Conservation (phyloP, 495 filamentous ascomycete genomes). For the Apiosordaria backusii region DNA sequence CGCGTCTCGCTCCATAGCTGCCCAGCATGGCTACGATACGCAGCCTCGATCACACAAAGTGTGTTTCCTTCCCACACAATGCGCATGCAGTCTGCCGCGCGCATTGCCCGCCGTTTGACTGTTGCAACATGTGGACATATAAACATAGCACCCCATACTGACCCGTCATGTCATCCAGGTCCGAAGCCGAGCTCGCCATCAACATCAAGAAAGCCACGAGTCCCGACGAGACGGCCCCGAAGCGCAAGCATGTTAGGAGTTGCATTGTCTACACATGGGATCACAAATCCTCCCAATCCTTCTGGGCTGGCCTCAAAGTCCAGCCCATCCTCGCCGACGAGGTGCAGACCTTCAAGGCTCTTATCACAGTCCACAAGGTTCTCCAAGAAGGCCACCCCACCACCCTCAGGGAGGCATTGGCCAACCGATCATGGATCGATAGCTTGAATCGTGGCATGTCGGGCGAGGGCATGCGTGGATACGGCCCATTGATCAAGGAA, state of each 20-base stretch:
- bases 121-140: background rate
- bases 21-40: constrained; percentile 45
- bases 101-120: constrained; percentile 2
- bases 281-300: constrained; percentile 92
- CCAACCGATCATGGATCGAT: constrained; percentile 86
- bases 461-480: constrained; percentile 86
- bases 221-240: constrained; percentile 91
- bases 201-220: constrained; percentile 97
- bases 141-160: constrained; percentile 10
- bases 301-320: constrained; percentile 99
- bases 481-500: constrained; percentile 87
- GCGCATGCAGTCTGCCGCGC: background rate
- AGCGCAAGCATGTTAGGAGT: constrained; percentile 97
- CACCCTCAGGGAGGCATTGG: constrained; percentile 82
- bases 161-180: constrained; percentile 49
- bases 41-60: constrained; percentile 49
- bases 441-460: constrained; percentile 80
- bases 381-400: constrained; percentile 93
- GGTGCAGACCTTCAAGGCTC: constrained; percentile 88
- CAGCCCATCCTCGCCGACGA: constrained; percentile 96
- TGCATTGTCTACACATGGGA: constrained; percentile 99
- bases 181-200: constrained; percentile 87
- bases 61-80: constrained; percentile 12
- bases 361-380: constrained; percentile 93
- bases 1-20: constrained; percentile 22